These are phyloP conservation scores for Paraphaeosphaeria sporulosa DNA, from an alignment of 2,329 filamentous ascomycete genomes.

Conservation along the genomic window DNA sequence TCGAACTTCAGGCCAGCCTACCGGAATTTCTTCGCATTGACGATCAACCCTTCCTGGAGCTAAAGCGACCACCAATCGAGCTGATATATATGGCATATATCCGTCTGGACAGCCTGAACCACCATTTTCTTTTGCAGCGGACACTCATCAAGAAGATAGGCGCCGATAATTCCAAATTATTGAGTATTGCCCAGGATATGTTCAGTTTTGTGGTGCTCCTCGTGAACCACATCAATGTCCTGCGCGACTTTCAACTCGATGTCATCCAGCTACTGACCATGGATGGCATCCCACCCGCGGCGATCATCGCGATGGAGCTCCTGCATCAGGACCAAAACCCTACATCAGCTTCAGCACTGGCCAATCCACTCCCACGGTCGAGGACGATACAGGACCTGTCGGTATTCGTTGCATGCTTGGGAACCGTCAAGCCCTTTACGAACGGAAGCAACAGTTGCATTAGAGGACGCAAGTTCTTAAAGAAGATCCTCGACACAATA, in stretches of 20 bases:
- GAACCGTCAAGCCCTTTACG: constrained; percentile 48
- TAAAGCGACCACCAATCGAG: constrained; percentile 46
- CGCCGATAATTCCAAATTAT: constrained; percentile 42
- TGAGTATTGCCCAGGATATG: constrained; percentile 48
- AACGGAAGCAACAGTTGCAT: constrained; percentile 52
- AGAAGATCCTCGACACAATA: constrained; percentile 54
- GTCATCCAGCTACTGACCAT: constrained; percentile 48
- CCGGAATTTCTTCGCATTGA: constrained; percentile 40
- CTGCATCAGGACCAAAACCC: constrained; percentile 52
- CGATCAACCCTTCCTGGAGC: constrained; percentile 23
- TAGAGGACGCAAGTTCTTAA: constrained; percentile 52
- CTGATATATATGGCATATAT: constrained; percentile 51
- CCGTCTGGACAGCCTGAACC: constrained; percentile 16
- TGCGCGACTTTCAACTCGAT: constrained; percentile 54
- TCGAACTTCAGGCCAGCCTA: constrained; percentile 31
- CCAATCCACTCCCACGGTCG: constrained; percentile 49
- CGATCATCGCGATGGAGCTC: constrained; percentile 53
- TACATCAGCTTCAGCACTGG: constrained; percentile 26
- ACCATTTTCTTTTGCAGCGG: constrained; percentile 59
- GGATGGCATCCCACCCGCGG: constrained; percentile 53
- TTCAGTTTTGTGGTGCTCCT: constrained; percentile 49
- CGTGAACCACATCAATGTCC: constrained; percentile 49
- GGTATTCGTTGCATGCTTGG: constrained; percentile 54
- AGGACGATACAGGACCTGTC: constrained; percentile 56
- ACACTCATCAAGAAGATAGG: constrained; percentile 58